Conservation (phyloP, 2,329 filamentous ascomycete genomes). For the Pseudopithomyces maydicus region DNA sequence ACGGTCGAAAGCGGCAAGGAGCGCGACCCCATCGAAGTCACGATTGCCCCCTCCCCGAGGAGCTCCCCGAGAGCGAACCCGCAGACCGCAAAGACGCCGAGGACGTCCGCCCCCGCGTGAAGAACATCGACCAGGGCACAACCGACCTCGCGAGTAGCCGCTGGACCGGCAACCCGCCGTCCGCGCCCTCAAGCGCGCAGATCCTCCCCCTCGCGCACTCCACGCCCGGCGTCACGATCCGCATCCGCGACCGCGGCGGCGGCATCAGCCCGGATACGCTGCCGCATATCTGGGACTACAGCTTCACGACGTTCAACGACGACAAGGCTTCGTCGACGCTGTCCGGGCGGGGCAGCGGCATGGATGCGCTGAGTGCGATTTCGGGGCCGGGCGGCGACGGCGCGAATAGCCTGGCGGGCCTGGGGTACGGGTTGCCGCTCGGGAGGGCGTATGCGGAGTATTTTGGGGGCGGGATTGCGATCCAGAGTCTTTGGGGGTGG, state of each 20-base stretch:
- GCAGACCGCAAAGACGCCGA: slow-evolving; percentile 1
- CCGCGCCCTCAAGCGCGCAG: slow-evolving; percentile 27
- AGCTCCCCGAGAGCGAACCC: slow-evolving; percentile 29
- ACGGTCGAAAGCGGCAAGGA: slow-evolving; percentile 84
- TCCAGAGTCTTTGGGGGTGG: slow-evolving; percentile 98
- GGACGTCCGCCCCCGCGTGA: slow-evolving; percentile 17
- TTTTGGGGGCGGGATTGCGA: slow-evolving; percentile 90
- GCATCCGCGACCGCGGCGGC: slow-evolving; percentile 93
- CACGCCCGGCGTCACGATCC: slow-evolving; percentile 85
- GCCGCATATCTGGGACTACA: slow-evolving; percentile 93
- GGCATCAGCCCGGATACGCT: slow-evolving; percentile 86
- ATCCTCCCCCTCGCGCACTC: slow-evolving; percentile 55
- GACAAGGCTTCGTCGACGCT: slow-evolving; percentile 56
- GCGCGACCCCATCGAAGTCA: slow-evolving; percentile 84
- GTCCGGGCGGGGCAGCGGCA: slow-evolving; percentile 46
- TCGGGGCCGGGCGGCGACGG: slow-evolving; percentile 72
- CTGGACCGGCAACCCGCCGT: slow-evolving; percentile 29
- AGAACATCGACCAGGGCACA: slow-evolving; percentile 39
- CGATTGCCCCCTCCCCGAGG: slow-evolving; percentile 76
- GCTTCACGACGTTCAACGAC: slow-evolving; percentile 91
- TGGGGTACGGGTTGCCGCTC: slow-evolving; percentile 90
- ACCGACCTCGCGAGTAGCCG: slow-evolving; percentile 34
- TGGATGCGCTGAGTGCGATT: slow-evolving; percentile 76
- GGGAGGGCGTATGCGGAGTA: slow-evolving; percentile 96
- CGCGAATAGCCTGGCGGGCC: slow-evolving; percentile 80